Percentiles rank a stretch among this genome's conserved stretches.
Conservation (phyloP, 352 stramenopile species). For the Pythium insidiosum region DNA sequence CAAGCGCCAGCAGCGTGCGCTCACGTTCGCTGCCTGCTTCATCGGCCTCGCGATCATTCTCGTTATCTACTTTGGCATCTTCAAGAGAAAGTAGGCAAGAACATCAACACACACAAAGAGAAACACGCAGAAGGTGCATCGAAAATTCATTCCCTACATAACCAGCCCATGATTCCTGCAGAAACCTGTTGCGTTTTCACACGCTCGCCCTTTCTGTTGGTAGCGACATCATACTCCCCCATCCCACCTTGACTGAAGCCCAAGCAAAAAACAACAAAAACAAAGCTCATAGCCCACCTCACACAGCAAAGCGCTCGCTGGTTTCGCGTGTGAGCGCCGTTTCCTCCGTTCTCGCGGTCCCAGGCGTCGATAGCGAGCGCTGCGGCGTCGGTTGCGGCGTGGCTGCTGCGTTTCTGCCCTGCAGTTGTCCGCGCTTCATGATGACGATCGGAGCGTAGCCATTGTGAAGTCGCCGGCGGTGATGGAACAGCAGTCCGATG, state of each 20-base stretch:
- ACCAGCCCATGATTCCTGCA: no score
- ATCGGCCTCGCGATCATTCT: conserved; percentile 79
- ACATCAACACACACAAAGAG: no score
- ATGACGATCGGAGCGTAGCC: conserved; percentile 45
- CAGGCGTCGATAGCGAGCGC: no score
- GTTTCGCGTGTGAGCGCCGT: conserved; percentile 42
- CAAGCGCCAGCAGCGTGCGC: conserved; percentile 67
- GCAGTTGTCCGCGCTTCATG: conserved; percentile 30
- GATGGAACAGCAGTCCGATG: conserved; percentile 43
- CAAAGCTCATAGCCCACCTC: conserved; percentile 1
- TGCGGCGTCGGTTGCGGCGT: no score
- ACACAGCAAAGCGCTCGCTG: conserved; percentile 66
- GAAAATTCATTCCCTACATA: no score
- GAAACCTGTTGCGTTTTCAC: no score
- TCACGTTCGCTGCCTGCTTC: conserved; percentile 66
- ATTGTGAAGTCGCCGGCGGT: conserved; percentile 47
- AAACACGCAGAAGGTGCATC: no score
- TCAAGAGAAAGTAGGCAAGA: no score
- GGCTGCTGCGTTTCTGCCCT: conserved; percentile 27
- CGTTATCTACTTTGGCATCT: conserved; percentile 87
- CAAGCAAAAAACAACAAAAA: no score
- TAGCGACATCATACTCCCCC: no score
- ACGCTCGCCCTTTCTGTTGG: no score
- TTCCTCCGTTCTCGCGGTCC: conserved; percentile 21
- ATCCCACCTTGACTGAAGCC: no score